Evolutionary conservation across 495 filamentous ascomycete species (phyloP), one percentile per base, ranked within the genome.

Genomic region (Penicillium chermesinum): DNA sequence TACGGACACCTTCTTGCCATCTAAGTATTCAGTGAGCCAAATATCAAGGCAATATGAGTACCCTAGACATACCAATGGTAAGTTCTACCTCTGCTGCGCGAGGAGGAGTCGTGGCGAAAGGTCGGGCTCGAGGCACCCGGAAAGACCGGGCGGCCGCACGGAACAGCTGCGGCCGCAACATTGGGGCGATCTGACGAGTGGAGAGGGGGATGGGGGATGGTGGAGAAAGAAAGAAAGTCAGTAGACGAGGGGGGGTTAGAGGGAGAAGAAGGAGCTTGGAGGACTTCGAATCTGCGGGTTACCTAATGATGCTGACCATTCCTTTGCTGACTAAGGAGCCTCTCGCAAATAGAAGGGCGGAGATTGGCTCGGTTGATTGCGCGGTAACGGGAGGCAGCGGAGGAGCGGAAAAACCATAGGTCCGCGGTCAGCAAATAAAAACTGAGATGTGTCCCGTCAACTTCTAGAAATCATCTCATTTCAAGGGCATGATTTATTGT

Each of bases 1-100:
- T 53, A 96, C 88, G 36, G 89, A 94, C 17, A 96, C 84, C 71
- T 94, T 90, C 76, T 93, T 95, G 64, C 89, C 90, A 81, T 94
- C 88, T 91, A 60, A n/a, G 36, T 14, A 4, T 43, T 25, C 48
- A 49, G 48, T 55, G 22, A 55, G 44, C 18, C 8, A 41, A 21
- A 19, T 14, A 17, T 33, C 8, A n/a, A 22, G 17, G 8, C 40
- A 64, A 71, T 22, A 32, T 53, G 57, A 39, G 43, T 44, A 37
- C 32, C 44, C 15, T 46, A 40, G 44, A 64, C 85, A 59, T 73
- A 93, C 89, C 89, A 75, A 96, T 83, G 55, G 90, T 96, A 61
- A 96, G 83, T 81, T 95, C 87, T 59, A 96, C 90, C 77, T 96
- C 89, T 48, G 90, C 89, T 54, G 75, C 75, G 63, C 87, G 81